These are phyloP conservation scores for Puccinia coronata DNA, from an alignment of 1,284 basidiomycete genomes.

Conservation along the genomic window DNA sequence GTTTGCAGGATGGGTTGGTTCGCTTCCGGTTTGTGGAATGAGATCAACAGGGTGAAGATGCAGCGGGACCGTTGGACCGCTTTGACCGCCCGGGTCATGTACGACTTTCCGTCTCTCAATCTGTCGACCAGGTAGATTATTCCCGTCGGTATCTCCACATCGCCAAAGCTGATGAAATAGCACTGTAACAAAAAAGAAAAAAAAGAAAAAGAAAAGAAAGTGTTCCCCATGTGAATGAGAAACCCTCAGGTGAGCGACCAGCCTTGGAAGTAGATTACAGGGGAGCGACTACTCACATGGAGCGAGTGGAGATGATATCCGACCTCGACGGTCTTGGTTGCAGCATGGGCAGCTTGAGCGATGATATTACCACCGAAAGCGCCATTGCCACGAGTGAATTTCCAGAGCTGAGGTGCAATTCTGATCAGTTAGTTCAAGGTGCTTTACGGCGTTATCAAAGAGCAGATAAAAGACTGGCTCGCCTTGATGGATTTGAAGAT, in stretches of 20 bases:
- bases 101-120: conserved; percentile 75
- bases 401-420: conserved; percentile 71
- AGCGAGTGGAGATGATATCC: conserved; percentile 64
- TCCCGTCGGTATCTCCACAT: conserved; percentile 66
- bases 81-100: conserved; percentile 72
- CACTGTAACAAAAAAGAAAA: conserved; percentile 62
- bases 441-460: too few species aligned
- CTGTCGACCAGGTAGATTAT: conserved; percentile 82
- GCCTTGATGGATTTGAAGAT: conserved; percentile 47
- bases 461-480: too few species aligned
- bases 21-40: conserved; percentile 78
- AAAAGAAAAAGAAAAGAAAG: too few species aligned
- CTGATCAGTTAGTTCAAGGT: too few species aligned
- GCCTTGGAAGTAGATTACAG: not conserved
- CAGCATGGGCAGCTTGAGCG: conserved; percentile 57
- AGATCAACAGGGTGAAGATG: conserved; percentile 81
- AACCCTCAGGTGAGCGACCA: conserved; percentile 56
- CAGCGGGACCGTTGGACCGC: conserved; percentile 73
- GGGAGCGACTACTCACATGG: conserved; percentile 69
- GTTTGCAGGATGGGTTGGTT: conserved; percentile 65
- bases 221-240: too few species aligned
- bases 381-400: conserved; percentile 69
- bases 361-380: conserved; percentile 67
- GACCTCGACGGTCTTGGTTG: conserved; percentile 50
- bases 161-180: conserved; percentile 78